These are phyloP conservation scores for Quercus ilex DNA, from an alignment of 306 rosid species.

Conservation along the genomic window DNA sequence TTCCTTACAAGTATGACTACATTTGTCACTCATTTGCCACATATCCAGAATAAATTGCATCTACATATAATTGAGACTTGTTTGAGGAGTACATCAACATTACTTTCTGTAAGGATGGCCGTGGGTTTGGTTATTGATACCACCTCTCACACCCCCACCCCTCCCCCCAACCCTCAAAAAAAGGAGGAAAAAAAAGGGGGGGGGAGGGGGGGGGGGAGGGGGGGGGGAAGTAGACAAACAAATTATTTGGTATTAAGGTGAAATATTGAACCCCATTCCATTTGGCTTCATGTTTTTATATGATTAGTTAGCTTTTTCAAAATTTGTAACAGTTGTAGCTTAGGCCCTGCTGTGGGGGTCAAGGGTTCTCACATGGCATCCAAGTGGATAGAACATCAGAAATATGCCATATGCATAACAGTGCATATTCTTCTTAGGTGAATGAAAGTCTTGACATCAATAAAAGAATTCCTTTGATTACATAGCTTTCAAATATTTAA, in stretches of 20 bases:
- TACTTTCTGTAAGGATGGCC: neutral
- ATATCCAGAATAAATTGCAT: neutral
- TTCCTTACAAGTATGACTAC: neutral
- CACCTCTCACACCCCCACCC: neutral
- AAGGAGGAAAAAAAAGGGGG: no score
- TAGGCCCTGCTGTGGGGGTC: neutral
- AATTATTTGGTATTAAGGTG: neutral
- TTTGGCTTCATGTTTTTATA: neutral
- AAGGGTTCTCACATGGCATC: neutral
- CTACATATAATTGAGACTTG: neutral
- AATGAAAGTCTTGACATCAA: neutral
- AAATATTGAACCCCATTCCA: neutral
- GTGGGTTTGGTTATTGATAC: neutral
- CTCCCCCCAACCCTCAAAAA: neutral
- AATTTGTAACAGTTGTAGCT: neutral
- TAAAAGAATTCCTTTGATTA: neutral
- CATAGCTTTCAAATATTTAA: slow-evolving; percentile 4
- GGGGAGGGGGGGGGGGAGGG: no score
- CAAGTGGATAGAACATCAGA: neutral
- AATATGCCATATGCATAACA: neutral
- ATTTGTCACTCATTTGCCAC: neutral
- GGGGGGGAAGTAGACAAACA: neutral
- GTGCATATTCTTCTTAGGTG: neutral
- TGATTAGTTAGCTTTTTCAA: neutral
- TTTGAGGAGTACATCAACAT: neutral